Evolutionary conservation across 768 basidiomycete species (phyloP).

Genomic region (Termitomyces titanicus): DNA sequence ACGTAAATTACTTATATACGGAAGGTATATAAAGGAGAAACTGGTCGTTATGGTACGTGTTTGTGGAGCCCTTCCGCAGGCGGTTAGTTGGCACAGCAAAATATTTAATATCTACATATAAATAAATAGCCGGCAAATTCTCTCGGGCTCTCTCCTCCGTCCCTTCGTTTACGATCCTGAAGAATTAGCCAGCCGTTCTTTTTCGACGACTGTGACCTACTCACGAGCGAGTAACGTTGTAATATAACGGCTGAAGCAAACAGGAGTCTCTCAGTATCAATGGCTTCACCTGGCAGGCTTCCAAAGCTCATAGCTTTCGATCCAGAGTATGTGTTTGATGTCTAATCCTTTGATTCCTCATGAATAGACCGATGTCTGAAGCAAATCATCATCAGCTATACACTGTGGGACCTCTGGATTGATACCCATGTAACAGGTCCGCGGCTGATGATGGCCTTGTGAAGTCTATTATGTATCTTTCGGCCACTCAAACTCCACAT

Average conservation of each 20-base stretch:
- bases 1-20: too few species aligned
- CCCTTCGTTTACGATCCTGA: too few species aligned
- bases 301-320: conserved; percentile 79
- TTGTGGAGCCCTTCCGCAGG: too few species aligned
- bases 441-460: not conserved
- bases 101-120: too few species aligned
- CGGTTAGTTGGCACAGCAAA: not conserved
- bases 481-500: not conserved
- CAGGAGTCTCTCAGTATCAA: not conserved
- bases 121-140: not conserved
- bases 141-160: not conserved
- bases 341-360: not conserved
- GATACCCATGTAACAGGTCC: conserved; percentile 70
- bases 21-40: not conserved
- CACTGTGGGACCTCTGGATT: conserved; percentile 86
- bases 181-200: too few species aligned
- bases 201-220: not conserved
- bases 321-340: conserved; percentile 53
- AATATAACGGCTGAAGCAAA: not conserved
- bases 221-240: not conserved
- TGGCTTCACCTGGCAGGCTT: conserved; percentile 7
- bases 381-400: conserved; percentile 50
- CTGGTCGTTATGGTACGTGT: too few species aligned
- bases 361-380: not conserved
- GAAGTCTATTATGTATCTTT: not conserved